Percentiles rank a stretch among this genome's conserved stretches.
These are phyloP conservation scores for Paramecium bursaria DNA, from an alignment of 73 alveolate species.

Conservation along the genomic window DNA sequence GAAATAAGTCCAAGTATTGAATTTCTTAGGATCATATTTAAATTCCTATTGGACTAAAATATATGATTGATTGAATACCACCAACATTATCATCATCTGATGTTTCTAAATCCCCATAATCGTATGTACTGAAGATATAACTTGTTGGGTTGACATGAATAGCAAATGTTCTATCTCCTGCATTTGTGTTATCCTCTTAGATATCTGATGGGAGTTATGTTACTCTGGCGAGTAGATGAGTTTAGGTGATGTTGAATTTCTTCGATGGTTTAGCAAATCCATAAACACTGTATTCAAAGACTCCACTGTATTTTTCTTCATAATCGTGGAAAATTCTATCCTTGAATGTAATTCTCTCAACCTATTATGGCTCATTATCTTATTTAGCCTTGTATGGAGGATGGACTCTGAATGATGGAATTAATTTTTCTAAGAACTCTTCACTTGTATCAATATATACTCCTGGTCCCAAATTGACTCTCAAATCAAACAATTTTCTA, in stretches of 20 bases:
- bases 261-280: conserved; percentile 48
- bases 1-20: conserved; percentile 53
- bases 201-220: conserved; percentile 50
- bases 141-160: neutral
- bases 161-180: conserved; percentile 56
- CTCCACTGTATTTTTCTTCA: conserved; percentile 60
- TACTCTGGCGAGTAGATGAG: conserved; percentile 40
- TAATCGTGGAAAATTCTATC: conserved; percentile 16
- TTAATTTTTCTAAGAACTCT: neutral
- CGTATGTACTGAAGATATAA: conserved; percentile 21
- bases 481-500: conserved; percentile 40
- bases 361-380: conserved; percentile 56
- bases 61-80: neutral
- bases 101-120: conserved; percentile 55
- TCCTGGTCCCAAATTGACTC: conserved; percentile 23
- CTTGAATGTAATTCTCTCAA: neutral
- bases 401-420: conserved; percentile 41
- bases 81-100: conserved; percentile 33
- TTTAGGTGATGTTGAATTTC: conserved; percentile 7
- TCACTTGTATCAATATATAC: conserved; percentile 30
- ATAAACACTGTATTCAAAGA: conserved; percentile 61
- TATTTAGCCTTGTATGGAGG: conserved; percentile 57
- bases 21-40: neutral
- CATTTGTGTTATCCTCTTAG: conserved; percentile 30
- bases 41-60: conserved; percentile 22